Conservation (phyloP, 2,329 filamentous ascomycete genomes). For the Seiridium cupressi region DNA sequence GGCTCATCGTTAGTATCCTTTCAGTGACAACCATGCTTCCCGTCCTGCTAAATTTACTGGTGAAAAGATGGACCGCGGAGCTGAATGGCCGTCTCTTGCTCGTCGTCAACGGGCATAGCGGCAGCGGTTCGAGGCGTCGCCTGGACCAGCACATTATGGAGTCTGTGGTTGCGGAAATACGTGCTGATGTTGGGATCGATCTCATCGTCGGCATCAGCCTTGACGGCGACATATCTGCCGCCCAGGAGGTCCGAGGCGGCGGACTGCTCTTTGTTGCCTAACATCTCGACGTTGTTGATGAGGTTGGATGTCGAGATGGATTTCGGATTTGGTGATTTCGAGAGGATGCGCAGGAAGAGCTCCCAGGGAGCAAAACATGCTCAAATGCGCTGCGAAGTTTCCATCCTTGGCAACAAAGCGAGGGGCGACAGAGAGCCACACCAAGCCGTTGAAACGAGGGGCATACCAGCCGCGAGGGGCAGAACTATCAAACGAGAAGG, state of each 20-base stretch:
- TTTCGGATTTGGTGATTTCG: background rate
- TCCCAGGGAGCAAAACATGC: background rate
- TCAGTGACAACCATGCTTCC: background rate
- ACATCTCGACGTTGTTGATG: background rate
- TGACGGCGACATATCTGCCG: background rate
- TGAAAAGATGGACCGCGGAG: too few relatives aligned
- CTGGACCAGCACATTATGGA: background rate
- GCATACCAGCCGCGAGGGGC: slow-evolving; percentile 3
- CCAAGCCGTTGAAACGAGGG: background rate
- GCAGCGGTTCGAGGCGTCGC: background rate
- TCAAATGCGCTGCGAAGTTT: background rate
- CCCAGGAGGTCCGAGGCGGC: background rate
- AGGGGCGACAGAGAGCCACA: background rate
- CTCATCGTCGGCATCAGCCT: background rate
- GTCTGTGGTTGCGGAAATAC: background rate
- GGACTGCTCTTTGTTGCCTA: background rate
- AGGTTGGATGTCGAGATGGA: background rate
- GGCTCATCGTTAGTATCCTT: background rate
- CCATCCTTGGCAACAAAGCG: background rate
- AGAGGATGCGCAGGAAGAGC: background rate
- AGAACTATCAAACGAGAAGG: background rate
- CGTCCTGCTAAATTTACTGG: background rate
- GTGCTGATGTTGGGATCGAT: background rate
- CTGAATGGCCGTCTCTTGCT: background rate
- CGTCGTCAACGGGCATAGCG: background rate